A percentile compares a stretch with the other conserved stretches of the same genome.
Evolutionary conservation across 2,329 filamentous ascomycete species (phyloP).

Genomic region (Penicillium psychrosexuale): DNA sequence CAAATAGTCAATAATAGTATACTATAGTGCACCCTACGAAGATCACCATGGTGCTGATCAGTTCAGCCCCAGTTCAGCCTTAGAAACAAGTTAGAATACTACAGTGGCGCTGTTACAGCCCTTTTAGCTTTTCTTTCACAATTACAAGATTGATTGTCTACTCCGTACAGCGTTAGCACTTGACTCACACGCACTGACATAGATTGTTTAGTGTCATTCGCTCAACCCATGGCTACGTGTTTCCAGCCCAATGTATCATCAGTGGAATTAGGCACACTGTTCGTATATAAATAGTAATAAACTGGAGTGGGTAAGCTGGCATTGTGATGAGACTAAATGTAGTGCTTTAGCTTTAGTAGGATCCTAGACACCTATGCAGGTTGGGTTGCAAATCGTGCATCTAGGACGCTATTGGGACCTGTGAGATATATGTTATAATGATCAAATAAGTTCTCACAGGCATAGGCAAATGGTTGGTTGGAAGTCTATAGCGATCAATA

Average conservation of each 20-base stretch:
- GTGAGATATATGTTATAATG: constrained; percentile 1
- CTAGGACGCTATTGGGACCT: neutral
- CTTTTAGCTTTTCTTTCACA: neutral
- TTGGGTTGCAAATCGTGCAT: neutral
- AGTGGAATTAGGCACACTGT: neutral
- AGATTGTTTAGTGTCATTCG: neutral
- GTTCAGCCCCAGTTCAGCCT: neutral
- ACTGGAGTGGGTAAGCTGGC: constrained; percentile 12
- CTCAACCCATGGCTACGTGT: neutral
- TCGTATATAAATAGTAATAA: neutral
- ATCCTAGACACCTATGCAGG: constrained; percentile 2
- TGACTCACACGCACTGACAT: neutral
- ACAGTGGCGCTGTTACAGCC: neutral
- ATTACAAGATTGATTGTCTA: neutral
- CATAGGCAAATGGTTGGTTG: neutral
- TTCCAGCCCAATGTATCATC: neutral
- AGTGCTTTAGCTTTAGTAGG: neutral
- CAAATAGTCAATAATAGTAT: neutral
- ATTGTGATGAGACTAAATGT: neutral
- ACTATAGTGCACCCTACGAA: neutral
- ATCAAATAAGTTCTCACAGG: neutral
- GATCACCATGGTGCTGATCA: neutral
- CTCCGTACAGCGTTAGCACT: neutral
- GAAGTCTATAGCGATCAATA: neutral
- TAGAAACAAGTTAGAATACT: neutral